Evolutionary conservation across 2,329 filamentous ascomycete genomes (phyloP).

Genomic region (Dichotomopilus funicola): DNA sequence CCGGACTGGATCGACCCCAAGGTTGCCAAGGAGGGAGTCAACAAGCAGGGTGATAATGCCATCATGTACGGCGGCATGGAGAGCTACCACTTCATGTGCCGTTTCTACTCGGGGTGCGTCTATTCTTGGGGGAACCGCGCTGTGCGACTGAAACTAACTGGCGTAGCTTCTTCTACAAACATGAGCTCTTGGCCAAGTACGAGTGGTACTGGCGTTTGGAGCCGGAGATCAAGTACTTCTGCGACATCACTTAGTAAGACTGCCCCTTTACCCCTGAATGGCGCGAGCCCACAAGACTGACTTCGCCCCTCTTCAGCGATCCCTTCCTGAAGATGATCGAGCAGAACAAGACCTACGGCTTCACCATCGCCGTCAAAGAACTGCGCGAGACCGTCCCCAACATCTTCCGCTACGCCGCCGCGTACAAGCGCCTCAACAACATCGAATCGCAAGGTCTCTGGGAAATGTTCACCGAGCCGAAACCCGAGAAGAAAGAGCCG

Average conservation of each 20-base stretch:
- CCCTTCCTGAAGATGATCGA: conserved; percentile 94
- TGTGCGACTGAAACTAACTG: conserved; percentile 19
- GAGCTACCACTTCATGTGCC: conserved; percentile 98
- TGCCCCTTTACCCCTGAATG: background rate
- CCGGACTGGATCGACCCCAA: conserved; percentile 94
- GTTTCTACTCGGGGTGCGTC: conserved; percentile 91
- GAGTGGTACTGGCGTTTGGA: conserved; percentile 99
- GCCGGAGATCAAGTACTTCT: conserved; percentile 99
- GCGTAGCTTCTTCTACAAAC: conserved; percentile 86
- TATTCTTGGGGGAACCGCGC: background rate
- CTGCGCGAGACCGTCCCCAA: conserved; percentile 96
- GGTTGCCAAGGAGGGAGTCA: conserved; percentile 90
- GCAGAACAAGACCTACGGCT: conserved; percentile 94
- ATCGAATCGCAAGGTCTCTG: conserved; percentile 86
- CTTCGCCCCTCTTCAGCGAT: conserved; percentile 51
- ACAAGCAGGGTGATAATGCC: conserved; percentile 90
- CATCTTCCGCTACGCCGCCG: conserved; percentile 97
- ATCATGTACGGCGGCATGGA: conserved; percentile 99
- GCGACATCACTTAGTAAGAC: conserved; percentile 92
- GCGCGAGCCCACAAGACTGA: background rate
- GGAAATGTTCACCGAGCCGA: conserved; percentile 96
- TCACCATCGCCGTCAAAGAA: conserved; percentile 98
- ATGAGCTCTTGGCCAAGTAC: conserved; percentile 89
- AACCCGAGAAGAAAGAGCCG: conserved; percentile 54
- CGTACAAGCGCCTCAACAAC: conserved; percentile 90